These are phyloP conservation scores for Melanomma pulvis-pyrius DNA, from an alignment of 495 filamentous ascomycete species.

Conservation along the genomic window DNA sequence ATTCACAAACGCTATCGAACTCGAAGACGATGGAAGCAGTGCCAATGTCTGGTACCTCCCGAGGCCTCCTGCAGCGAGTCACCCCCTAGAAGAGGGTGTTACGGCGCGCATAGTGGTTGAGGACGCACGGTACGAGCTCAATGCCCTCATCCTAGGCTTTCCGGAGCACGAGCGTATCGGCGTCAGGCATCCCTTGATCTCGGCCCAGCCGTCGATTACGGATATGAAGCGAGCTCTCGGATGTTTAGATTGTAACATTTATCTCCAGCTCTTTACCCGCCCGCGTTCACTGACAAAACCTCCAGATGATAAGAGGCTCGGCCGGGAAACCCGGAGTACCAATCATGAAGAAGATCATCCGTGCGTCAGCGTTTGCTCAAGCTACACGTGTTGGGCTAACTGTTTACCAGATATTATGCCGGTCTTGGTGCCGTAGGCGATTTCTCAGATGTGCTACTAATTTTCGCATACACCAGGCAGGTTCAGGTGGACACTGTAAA, in stretches of 20 bases:
- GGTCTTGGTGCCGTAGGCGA: constrained; percentile 51
- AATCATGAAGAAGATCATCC: constrained; percentile 43
- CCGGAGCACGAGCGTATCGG: constrained; percentile 49
- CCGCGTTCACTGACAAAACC: not conserved
- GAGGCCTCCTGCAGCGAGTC: constrained; percentile 43
- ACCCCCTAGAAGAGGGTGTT: constrained; percentile 51
- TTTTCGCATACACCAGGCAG: constrained; percentile 52
- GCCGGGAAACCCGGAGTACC: constrained; percentile 1
- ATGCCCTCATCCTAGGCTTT: constrained; percentile 14
- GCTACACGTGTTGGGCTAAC: not conserved
- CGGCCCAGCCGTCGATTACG: constrained; percentile 43
- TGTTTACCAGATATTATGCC: constrained; percentile 43
- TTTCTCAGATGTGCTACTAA: constrained; percentile 57
- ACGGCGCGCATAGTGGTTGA: constrained; percentile 55
- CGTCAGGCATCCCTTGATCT: constrained; percentile 42
- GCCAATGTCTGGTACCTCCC: constrained; percentile 49
- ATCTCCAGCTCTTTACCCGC: not conserved
- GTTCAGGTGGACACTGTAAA: constrained; percentile 44
- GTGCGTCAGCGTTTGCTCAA: not conserved
- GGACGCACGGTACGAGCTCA: constrained; percentile 56
- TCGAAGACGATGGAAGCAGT: constrained; percentile 6
- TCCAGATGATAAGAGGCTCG: constrained; percentile 39
- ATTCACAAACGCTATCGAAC: constrained; percentile 51
- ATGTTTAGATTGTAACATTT: constrained; percentile 51
- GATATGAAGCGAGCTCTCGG: constrained; percentile 54